Base-by-base conservation (phyloP, 2,329 filamentous ascomycete species). In the Pochonia chlamydosporia region DNA sequence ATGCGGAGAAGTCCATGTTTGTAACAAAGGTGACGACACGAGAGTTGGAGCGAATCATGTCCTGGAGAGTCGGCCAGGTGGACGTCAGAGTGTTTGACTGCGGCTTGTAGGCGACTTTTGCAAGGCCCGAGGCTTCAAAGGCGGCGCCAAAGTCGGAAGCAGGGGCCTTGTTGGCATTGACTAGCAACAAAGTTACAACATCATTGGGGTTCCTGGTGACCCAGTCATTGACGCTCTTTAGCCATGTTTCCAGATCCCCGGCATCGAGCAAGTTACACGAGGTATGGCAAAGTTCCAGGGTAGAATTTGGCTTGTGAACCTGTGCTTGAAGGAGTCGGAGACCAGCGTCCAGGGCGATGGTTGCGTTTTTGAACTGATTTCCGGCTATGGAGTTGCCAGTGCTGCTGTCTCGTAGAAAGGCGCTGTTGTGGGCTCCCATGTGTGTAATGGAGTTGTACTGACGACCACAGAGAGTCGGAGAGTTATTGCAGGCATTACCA, bases 361-460 rank as follows among this genome's bases (percentile, higher is more conserved):
- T 87, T 6, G 84, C 83, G 64, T 89, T 86, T 66, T 78, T 82
- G 68, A 74, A 88, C 66, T 91, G 87, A 63, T 89, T 87, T 5
- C 84, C 86, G 2, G 82, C 77, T 3, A 81, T 64, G 23, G 80
- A 81, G 63, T 84, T 79, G 50, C 68, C 70, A 1, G 81, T 85
- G 47, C 74, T 75, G 23, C 69, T 63, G 57, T 89, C 82, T 43
- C 85, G 75, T 37, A 90, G 64, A 62, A 90, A 91, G 10, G 86
- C 74, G 51, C 79, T 82, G 67, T 90, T 78, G 68, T 91, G 87
- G 16, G 85, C 85, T 20, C 87, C 87, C 59, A 92, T 79, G 63
- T 91, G 78, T 3, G 87, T 91, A 56, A 93, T 78, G 55, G 85
- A 81, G 68, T 81, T 83, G 71, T 93, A 93, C 16, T 78, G 69